Evolutionary conservation across 768 basidiomycete species (phyloP).

Genomic region (Xerocomellus chrysenteron): DNA sequence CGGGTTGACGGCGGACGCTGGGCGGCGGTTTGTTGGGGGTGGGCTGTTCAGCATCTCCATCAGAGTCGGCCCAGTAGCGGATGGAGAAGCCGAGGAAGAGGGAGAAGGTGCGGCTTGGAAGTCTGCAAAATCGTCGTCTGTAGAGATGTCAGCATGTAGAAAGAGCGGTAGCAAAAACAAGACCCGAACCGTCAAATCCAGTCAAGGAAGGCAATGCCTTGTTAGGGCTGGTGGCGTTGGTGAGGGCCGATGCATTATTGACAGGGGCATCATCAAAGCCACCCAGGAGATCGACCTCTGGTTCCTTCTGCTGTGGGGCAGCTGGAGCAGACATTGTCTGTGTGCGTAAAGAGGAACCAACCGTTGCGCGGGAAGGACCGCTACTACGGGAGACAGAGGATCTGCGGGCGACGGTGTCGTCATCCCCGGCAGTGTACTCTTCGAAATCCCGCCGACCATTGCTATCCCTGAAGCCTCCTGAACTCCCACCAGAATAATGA

Average conservation of each 20-base stretch:
- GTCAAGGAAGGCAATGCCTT: conserved; percentile 32
- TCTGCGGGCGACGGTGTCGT: conserved; percentile 54
- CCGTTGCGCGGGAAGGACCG: conserved; percentile 29
- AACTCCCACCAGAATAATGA: conserved; percentile 41
- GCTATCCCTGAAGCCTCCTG: conserved; percentile 62
- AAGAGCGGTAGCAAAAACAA: background rate
- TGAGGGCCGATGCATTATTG: conserved; percentile 17
- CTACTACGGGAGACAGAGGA: conserved; percentile 38
- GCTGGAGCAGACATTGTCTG: conserved; percentile 29
- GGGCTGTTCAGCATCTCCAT: conserved; percentile 49
- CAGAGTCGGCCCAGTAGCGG: conserved; percentile 38
- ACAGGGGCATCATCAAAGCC: conserved; percentile 63
- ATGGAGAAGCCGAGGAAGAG: conserved; percentile 34
- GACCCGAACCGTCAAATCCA: conserved; percentile 28
- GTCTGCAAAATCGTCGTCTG: conserved; percentile 84
- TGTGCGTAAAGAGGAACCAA: conserved; percentile 41
- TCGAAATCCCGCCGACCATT: conserved; percentile 66
- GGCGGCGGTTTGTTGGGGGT: conserved; percentile 18
- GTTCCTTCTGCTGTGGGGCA: conserved; percentile 42
- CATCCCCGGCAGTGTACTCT: conserved; percentile 96
- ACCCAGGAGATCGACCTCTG: conserved; percentile 73
- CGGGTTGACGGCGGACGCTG: conserved; percentile 11
- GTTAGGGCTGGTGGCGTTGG: conserved; percentile 21
- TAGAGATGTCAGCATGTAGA: conserved; percentile 10
- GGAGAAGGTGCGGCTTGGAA: conserved; percentile 72